Evolutionary conservation across 2,329 filamentous ascomycete genomes (phyloP), one percentile per base, ranked within the genome.

Genomic region (Paramyrothecium sp.): DNA sequence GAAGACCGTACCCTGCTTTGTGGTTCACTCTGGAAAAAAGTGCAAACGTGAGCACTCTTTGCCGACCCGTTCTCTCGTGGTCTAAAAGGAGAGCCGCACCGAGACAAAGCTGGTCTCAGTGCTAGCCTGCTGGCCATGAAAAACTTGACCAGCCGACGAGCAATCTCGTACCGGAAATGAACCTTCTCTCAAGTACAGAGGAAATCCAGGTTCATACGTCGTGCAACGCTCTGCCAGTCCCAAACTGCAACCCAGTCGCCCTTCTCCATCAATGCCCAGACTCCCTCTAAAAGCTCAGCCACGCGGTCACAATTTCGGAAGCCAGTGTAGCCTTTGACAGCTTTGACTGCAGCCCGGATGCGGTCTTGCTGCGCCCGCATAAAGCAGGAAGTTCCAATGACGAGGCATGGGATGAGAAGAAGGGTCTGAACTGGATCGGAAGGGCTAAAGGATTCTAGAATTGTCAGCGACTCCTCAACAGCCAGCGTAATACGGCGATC

Each of bases 161-260:
- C 26, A 30, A 30, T 30, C 10, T 10, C 10, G 26, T 30, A 30
- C 10, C 10, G 26, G 10, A 30, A 5, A 10, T 30, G 26, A 30
- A 10, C 26, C 26, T 30, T 30, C 26, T 5, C 13, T 73, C 60
- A 77, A 22, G 74, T 69, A 67, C 82, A 84, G 3, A 85, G 73
- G 62, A 87, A 86, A 68, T 86, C 81, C 38, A 87, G 74, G 0
- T 75, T 77, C 70, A 86, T 78, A 8, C 73, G 65, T 54, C 75
- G 71, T 1, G 84, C 84, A 26, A 87, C 77, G 3, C 74, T 73
- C 60, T 87, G 84, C 85, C 85, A 88, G 67, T 89, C 86, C 86
- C 86, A 89, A 8, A 82, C 83, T 19, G 77, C 76, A 23, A 75
- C 63, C 80, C 83, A 87, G 53, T 87, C 81, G 20, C 80, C 82